Evolutionary conservation across 495 filamentous ascomycete genomes (phyloP).

Genomic region (Penicillium robsamsonii): DNA sequence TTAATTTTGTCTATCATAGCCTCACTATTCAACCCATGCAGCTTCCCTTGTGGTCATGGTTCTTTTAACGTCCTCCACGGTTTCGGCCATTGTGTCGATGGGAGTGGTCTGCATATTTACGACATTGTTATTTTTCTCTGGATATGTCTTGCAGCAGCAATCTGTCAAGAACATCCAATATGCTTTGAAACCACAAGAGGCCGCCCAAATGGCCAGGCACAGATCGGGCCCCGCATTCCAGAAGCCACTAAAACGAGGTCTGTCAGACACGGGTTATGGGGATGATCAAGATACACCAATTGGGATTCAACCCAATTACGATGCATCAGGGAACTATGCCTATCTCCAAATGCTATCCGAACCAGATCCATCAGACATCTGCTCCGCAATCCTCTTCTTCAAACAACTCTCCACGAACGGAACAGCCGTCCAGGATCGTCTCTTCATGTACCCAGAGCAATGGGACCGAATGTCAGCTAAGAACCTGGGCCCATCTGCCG

Average conservation of each 20-base stretch:
- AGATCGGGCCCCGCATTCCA: slow-evolving; percentile 28
- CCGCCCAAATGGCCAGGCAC: slow-evolving; percentile 15
- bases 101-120: slow-evolving; percentile 60
- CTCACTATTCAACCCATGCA: slow-evolving; percentile 17
- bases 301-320: slow-evolving; percentile 8
- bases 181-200: slow-evolving; percentile 49
- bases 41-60: slow-evolving; percentile 35
- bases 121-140: slow-evolving; percentile 63
- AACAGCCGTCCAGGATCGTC: slow-evolving; percentile 43
- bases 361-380: slow-evolving; percentile 48
- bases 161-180: slow-evolving; percentile 62
- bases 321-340: slow-evolving; percentile 37
- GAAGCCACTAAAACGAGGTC: slow-evolving; percentile 20
- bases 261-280: slow-evolving; percentile 18
- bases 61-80: slow-evolving; percentile 45
- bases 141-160: slow-evolving; percentile 69
- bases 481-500: slow-evolving; percentile 27
- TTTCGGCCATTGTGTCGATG: slow-evolving; percentile 44
- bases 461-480: slow-evolving; percentile 38
- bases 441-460: slow-evolving; percentile 50
- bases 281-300: slow-evolving; percentile 14
- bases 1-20: slow-evolving; percentile 14
- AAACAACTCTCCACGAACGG: slow-evolving; percentile 39
- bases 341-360: slow-evolving; percentile 45
- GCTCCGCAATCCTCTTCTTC: slow-evolving; percentile 46